Percentiles rank a stretch among this genome's conserved stretches.
These are phyloP conservation scores for Phalaenopsis hybrid DNA, from an alignment of 116 monocot genomes.

Conservation along the genomic window DNA sequence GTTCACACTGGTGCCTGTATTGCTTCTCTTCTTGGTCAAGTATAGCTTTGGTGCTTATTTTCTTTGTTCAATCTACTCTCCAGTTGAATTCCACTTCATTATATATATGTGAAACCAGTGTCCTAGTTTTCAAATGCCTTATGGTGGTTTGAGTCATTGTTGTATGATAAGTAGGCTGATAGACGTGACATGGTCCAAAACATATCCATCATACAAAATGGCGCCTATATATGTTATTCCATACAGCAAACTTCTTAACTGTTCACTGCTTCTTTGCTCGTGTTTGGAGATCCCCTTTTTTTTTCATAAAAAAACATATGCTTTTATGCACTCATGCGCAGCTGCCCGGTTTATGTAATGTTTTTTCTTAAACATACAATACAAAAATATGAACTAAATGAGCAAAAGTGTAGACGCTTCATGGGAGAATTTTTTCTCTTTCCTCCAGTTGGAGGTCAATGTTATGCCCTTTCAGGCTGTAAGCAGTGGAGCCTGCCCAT, in stretches of 20 bases:
- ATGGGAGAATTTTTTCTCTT: too few species aligned
- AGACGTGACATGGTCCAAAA: too few species aligned
- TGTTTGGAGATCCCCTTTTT: neutral
- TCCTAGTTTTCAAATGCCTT: neutral
- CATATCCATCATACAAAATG: too few species aligned
- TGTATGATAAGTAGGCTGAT: too few species aligned
- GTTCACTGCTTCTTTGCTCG: neutral
- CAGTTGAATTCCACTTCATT: neutral
- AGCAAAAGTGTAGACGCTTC: too few species aligned
- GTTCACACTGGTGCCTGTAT: conserved; percentile 99
- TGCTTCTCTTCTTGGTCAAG: conserved; percentile 96
- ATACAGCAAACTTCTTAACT: neutral
- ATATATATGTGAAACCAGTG: neutral
- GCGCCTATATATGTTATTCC: too few species aligned
- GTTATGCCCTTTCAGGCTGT: too few species aligned
- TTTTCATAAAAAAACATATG: neutral
- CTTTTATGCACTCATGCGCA: neutral
- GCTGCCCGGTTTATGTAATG: neutral
- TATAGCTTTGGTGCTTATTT: conserved; percentile 21
- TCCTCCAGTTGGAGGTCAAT: too few species aligned
- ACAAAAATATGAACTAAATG: too few species aligned
- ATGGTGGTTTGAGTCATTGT: neutral
- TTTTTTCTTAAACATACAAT: too few species aligned
- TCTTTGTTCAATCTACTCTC: neutral
- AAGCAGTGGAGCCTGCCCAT: too few species aligned